Conservation (phyloP, 2,329 filamentous ascomycete species). For the Ceratocystis cacaofunesta region DNA sequence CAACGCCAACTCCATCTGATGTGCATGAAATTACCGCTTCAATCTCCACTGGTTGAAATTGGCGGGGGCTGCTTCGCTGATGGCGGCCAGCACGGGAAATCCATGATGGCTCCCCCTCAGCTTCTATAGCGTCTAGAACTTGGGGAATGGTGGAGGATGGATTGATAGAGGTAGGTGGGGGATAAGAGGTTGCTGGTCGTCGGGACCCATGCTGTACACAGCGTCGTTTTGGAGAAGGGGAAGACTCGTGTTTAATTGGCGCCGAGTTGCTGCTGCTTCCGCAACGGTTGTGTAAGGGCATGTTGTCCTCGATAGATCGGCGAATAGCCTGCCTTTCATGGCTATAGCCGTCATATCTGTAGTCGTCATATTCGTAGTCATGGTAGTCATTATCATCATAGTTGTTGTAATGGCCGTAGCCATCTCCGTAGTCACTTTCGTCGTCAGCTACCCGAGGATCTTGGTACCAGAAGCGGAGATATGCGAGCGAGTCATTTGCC, state of each 20-base stretch:
- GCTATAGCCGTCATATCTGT: slow-evolving; percentile 11
- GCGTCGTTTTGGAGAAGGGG: slow-evolving; percentile 9
- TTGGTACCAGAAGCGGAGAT: slow-evolving; percentile 71
- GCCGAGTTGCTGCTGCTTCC: background rate
- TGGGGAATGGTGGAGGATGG: slow-evolving; percentile 10
- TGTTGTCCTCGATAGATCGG: background rate
- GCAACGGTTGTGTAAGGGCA: background rate
- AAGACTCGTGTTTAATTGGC: slow-evolving; percentile 11
- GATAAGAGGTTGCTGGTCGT: slow-evolving; percentile 12
- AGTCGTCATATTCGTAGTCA: slow-evolving; percentile 20
- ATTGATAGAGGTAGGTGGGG: slow-evolving; percentile 14
- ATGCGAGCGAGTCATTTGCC: slow-evolving; percentile 80
- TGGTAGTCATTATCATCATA: slow-evolving; percentile 20
- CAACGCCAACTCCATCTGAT: slow-evolving; percentile 73
- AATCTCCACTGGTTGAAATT: slow-evolving; percentile 41
- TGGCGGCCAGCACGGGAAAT: slow-evolving; percentile 25
- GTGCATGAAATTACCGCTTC: slow-evolving; percentile 87
- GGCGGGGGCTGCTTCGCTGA: background rate
- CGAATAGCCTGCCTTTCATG: background rate
- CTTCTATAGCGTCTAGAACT: slow-evolving; percentile 22
- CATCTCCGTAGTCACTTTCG: slow-evolving; percentile 34
- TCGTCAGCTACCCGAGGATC: slow-evolving; percentile 42
- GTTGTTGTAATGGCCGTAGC: slow-evolving; percentile 30
- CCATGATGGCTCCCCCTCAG: slow-evolving; percentile 22
- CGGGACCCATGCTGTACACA: background rate